Conservation (phyloP, 2,329 filamentous ascomycete genomes). For the Beauveria sp. region DNA sequence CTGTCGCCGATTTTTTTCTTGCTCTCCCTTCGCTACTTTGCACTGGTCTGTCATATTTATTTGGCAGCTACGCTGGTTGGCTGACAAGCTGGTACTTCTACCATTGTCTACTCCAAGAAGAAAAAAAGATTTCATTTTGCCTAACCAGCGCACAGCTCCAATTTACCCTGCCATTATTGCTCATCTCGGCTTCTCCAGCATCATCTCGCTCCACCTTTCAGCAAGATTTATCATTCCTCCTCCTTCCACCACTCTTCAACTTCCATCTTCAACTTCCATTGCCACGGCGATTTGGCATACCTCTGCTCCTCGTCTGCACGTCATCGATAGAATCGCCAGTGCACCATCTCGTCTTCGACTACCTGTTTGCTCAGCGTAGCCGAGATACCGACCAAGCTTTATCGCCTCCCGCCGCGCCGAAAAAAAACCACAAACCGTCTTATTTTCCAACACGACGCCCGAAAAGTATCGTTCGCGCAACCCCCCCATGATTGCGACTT, state of each 20-base stretch:
- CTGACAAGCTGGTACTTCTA: not conserved
- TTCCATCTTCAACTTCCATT: not conserved
- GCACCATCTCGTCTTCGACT: not conserved
- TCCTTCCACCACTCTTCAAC: not conserved
- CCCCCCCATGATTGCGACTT: slow-evolving; percentile 27
- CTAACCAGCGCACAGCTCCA: not conserved
- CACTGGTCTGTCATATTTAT: not conserved
- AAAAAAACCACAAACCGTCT: not conserved
- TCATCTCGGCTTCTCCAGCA: slow-evolving; percentile 1
- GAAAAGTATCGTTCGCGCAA: not conserved
- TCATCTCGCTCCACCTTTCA: slow-evolving; percentile 7
- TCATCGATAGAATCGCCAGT: not conserved
- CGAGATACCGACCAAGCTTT: not conserved
- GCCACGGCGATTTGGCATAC: not conserved
- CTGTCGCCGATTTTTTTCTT: not conserved
- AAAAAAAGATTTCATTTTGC: not conserved
- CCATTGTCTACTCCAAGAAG: not conserved
- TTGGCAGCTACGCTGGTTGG: not conserved
- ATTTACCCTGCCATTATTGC: not conserved
- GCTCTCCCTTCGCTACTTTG: not conserved
- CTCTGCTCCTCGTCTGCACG: not conserved
- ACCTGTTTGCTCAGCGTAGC: slow-evolving; percentile 6
- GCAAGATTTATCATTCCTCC: not conserved
- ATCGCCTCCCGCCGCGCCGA: not conserved
- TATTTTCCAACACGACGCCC: not conserved